Evolutionary conservation across 1,139 yeast genomes (phyloP).

Genomic region (Arxiozyma slooffiae): DNA sequence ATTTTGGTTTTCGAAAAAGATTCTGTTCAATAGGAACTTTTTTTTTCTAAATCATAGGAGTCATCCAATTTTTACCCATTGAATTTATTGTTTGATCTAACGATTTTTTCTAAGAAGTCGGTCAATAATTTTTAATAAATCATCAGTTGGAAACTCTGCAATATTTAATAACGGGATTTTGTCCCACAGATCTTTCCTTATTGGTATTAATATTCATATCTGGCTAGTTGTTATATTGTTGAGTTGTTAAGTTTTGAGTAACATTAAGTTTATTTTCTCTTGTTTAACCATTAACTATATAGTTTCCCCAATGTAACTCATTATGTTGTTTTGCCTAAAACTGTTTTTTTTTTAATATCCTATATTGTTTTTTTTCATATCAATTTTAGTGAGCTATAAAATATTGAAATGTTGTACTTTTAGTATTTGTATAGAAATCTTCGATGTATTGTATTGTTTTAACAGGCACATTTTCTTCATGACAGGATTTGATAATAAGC

Average conservation of each 20-base stretch:
- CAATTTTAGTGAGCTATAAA: neutral
- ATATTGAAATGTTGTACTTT: neutral
- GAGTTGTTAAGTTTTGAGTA: neutral
- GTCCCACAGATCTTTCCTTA: neutral
- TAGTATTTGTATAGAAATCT: slow-evolving; percentile 1
- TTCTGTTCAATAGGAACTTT: slow-evolving; percentile 84
- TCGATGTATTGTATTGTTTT: neutral
- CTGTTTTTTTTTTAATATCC: too few relatives aligned
- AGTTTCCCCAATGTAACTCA: neutral
- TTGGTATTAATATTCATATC: neutral
- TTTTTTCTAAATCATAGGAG: neutral
- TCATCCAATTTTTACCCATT: neutral
- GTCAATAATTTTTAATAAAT: slow-evolving; percentile 74
- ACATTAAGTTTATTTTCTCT: too few relatives aligned
- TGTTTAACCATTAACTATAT: neutral
- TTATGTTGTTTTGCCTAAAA: neutral
- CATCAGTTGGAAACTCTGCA: slow-evolving; percentile 73
- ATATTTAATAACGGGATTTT: slow-evolving; percentile 43
- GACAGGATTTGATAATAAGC: neutral
- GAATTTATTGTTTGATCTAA: slow-evolving; percentile 71
- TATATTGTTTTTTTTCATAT: neutral
- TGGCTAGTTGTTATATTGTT: neutral
- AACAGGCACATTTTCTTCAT: neutral
- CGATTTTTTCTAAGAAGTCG: slow-evolving; percentile 70
- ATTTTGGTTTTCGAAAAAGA: slow-evolving; percentile 77